Conservation (phyloP, 164 flowering plant species). For the Paratinospora sagittata region DNA sequence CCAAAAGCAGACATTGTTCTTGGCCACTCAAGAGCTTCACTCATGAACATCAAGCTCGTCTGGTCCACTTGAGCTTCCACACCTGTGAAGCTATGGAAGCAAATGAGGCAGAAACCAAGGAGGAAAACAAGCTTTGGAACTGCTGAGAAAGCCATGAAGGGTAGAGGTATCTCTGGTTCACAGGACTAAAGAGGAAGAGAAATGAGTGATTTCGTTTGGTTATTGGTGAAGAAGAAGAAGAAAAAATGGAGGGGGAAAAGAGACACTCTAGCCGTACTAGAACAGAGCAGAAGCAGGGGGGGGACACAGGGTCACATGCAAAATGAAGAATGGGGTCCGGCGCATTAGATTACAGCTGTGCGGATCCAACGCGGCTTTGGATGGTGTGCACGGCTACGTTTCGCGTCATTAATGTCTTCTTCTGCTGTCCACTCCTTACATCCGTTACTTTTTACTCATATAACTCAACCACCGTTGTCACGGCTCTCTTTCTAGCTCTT, state of each 20-base stretch:
- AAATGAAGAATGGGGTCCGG: not conserved
- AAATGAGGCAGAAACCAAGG: not conserved
- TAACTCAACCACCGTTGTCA: too few relatives aligned
- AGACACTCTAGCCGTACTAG: not conserved
- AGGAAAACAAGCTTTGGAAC: conserved; percentile 15
- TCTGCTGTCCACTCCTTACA: too few relatives aligned
- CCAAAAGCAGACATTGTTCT: conserved; percentile 12
- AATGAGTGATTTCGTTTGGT: not conserved
- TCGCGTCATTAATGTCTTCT: too few relatives aligned
- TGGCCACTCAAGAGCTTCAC: conserved; percentile 33
- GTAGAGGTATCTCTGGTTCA: not conserved
- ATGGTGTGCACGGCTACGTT: conserved; percentile 1
- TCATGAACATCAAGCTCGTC: conserved; percentile 19
- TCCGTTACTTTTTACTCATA: too few relatives aligned
- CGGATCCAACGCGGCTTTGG: not conserved
- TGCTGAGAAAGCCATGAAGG: conserved; percentile 27
- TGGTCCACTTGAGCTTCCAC: conserved; percentile 25
- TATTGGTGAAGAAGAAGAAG: too few relatives aligned
- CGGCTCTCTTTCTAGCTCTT: too few relatives aligned
- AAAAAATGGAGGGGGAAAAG: not conserved
- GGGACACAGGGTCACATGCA: conserved; percentile 8
- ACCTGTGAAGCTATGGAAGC: not conserved
- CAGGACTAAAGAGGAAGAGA: not conserved
- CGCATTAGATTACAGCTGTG: conserved; percentile 12
- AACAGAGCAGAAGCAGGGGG: not conserved